phyloP scores from a whole-genome alignment of 1,284 basidiomycete species.

The Cutaneotrichosporon mucoides region DNA sequence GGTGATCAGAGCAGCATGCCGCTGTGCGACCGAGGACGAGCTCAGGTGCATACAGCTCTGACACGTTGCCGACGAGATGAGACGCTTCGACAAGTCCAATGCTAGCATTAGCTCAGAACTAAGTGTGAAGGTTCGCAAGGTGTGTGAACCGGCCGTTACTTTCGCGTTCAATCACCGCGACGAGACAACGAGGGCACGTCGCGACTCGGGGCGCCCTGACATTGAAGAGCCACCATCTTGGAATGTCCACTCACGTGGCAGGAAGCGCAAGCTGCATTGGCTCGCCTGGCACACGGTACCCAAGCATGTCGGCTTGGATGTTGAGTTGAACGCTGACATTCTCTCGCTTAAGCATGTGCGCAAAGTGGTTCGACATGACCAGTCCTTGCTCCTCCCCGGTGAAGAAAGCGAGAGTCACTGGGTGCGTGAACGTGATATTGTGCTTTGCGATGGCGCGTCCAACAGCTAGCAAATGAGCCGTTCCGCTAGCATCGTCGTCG shows the following conservation, averaged over 20 bases:
- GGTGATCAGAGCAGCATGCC: conserved; percentile 81
- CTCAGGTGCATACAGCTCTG: conserved; percentile 69
- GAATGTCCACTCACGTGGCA: conserved; percentile 37
- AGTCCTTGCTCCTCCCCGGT: conserved; percentile 54
- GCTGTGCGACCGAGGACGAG: conserved; percentile 68
- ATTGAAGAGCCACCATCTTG: background rate
- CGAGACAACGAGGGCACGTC: too few species aligned
- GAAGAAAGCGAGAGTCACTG: conserved; percentile 49
- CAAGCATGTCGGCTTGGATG: conserved; percentile 86
- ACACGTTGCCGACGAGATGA: conserved; percentile 67
- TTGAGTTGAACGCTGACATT: conserved; percentile 70
- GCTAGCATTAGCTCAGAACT: conserved; percentile 47
- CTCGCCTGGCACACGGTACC: conserved; percentile 65
- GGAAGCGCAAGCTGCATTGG: conserved; percentile 73
- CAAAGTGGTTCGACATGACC: conserved; percentile 49
- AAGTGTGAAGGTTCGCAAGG: too few species aligned
- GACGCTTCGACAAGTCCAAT: conserved; percentile 73
- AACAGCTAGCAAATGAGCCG: conserved; percentile 67
- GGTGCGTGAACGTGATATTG: conserved; percentile 53
- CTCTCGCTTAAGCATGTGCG: conserved; percentile 34
- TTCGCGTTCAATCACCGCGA: too few species aligned
- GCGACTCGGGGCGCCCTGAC: too few species aligned
- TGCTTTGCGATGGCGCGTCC: conserved; percentile 63
- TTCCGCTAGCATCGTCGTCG: conserved; percentile 66
- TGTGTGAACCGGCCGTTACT: too few species aligned